Percentiles rank a stretch among this genome's conserved stretches.
Evolutionary conservation across 257 asterid species (phyloP).

Genomic region (Solanum sejunctum): DNA sequence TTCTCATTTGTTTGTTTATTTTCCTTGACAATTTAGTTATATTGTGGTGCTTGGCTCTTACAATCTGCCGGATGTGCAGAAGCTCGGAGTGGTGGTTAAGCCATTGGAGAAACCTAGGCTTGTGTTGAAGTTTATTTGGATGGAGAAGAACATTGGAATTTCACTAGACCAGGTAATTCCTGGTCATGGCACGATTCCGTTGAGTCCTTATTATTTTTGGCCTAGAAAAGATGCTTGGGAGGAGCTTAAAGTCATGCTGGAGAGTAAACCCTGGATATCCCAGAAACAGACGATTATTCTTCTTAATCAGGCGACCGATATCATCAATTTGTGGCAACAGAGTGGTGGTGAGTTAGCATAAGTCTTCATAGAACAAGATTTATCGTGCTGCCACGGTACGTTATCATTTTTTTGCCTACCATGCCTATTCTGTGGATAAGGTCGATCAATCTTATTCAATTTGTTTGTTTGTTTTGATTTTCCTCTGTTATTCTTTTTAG

Average conservation of each 20-base stretch:
- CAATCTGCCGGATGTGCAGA: slow-evolving; percentile 2
- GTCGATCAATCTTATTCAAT: not conserved
- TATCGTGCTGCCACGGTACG: not conserved
- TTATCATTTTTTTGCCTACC: not conserved
- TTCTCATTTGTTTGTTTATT: not conserved
- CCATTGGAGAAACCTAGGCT: slow-evolving; percentile 31
- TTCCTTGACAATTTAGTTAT: not conserved
- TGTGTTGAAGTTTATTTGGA: slow-evolving; percentile 33
- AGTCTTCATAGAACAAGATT: not conserved
- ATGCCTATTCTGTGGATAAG: not conserved
- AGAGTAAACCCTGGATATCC: slow-evolving; percentile 30
- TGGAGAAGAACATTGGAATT: slow-evolving; percentile 35
- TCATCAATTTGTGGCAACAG: slow-evolving; percentile 36
- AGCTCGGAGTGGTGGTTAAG: slow-evolving; percentile 32
- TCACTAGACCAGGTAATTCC: slow-evolving; percentile 34
- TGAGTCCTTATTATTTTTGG: slow-evolving; percentile 38
- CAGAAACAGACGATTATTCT: slow-evolving; percentile 22
- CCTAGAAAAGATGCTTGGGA: slow-evolving; percentile 44
- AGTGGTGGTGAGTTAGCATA: slow-evolving; percentile 20
- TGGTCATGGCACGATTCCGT: slow-evolving; percentile 31
- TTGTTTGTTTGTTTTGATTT: not conserved
- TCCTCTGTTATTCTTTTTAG: not conserved
- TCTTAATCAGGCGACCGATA: slow-evolving; percentile 39
- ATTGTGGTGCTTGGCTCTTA: not conserved
- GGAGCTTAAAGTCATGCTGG: slow-evolving; percentile 26